A percentile compares a stretch with the other conserved stretches of the same genome.
phyloP scores from a whole-genome alignment of 129 eudicot species.

The Silybum marianum region DNA sequence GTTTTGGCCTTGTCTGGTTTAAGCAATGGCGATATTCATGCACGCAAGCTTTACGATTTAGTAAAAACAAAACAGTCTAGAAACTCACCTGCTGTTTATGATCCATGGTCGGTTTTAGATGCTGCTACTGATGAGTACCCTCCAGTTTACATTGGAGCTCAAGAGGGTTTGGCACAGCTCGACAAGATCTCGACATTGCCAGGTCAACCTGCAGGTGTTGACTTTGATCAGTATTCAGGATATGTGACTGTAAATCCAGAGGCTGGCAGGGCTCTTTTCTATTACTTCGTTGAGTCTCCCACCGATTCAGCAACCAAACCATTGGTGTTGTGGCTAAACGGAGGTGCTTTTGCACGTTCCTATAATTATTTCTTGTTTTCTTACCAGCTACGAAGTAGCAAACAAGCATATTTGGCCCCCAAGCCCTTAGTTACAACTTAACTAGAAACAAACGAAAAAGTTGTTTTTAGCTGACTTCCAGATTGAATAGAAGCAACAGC shows the following conservation, averaged over 20 bases:
- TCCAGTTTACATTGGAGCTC: slow-evolving; percentile 32
- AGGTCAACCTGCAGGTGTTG: slow-evolving; percentile 39
- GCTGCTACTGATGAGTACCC: slow-evolving; percentile 19
- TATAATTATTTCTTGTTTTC: not conserved
- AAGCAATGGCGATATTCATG: slow-evolving; percentile 28
- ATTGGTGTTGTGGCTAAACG: slow-evolving; percentile 42
- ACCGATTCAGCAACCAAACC: slow-evolving; percentile 32
- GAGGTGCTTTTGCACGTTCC: slow-evolving; percentile 24
- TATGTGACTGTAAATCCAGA: slow-evolving; percentile 39
- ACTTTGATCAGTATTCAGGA: slow-evolving; percentile 38
- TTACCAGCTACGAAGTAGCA: not conserved
- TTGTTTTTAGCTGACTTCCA: not conserved
- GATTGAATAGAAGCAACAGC: not conserved
- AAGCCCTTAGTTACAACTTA: not conserved
- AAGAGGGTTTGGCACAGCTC: slow-evolving; percentile 32
- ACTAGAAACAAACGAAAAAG: not conserved
- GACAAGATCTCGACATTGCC: slow-evolving; percentile 34
- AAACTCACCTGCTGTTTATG: slow-evolving; percentile 6
- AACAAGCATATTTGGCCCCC: not conserved
- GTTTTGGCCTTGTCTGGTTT: slow-evolving; percentile 19
- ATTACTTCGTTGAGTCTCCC: slow-evolving; percentile 44
- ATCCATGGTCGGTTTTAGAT: slow-evolving; percentile 9
- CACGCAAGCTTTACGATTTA: slow-evolving; percentile 19
- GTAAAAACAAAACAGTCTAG: slow-evolving; percentile 24
- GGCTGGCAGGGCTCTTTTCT: slow-evolving; percentile 44